Conservation (phyloP, 2,329 filamentous ascomycete species). For the Apiospora rasikravindrae region DNA sequence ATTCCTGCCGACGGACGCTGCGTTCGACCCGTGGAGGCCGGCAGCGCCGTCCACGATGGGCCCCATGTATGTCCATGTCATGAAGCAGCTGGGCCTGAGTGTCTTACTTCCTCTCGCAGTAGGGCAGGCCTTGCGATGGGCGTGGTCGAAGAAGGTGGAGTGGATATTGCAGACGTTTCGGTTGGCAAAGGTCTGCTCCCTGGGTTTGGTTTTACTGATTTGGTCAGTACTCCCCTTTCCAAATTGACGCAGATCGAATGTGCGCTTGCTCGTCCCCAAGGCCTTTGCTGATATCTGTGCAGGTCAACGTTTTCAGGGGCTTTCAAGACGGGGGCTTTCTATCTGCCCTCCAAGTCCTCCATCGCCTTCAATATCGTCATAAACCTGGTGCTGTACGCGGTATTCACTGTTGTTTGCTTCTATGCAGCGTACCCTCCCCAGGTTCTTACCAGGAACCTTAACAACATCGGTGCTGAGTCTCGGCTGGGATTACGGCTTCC, state of each 20-base stretch:
- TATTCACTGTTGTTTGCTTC: slow-evolving; percentile 69
- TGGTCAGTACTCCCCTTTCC: slow-evolving; percentile 44
- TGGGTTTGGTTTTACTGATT: slow-evolving; percentile 53
- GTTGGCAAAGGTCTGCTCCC: slow-evolving; percentile 53
- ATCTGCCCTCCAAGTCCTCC: slow-evolving; percentile 61
- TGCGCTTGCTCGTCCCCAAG: background rate
- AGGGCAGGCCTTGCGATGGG: slow-evolving; percentile 64
- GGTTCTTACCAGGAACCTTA: slow-evolving; percentile 39
- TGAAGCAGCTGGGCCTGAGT: slow-evolving; percentile 71
- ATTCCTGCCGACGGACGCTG: slow-evolving; percentile 58
- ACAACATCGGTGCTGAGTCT: slow-evolving; percentile 41
- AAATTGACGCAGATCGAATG: too few species aligned
- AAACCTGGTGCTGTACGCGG: slow-evolving; percentile 64
- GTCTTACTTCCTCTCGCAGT: slow-evolving; percentile 68
- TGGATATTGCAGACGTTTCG: slow-evolving; percentile 60
- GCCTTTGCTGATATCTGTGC: slow-evolving; percentile 28
- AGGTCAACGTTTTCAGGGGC: slow-evolving; percentile 73
- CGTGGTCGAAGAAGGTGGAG: slow-evolving; percentile 56
- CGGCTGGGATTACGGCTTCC: slow-evolving; percentile 35
- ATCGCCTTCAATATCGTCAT: slow-evolving; percentile 72
- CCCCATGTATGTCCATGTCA: slow-evolving; percentile 68
- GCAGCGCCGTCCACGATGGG: slow-evolving; percentile 58
- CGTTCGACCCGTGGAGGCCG: slow-evolving; percentile 62
- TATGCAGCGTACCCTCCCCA: slow-evolving; percentile 51
- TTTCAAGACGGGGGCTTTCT: slow-evolving; percentile 68